Evolutionary conservation across 192 early-diverging fungal species (phyloP).

Genomic region (Rhizophagus clarus): DNA sequence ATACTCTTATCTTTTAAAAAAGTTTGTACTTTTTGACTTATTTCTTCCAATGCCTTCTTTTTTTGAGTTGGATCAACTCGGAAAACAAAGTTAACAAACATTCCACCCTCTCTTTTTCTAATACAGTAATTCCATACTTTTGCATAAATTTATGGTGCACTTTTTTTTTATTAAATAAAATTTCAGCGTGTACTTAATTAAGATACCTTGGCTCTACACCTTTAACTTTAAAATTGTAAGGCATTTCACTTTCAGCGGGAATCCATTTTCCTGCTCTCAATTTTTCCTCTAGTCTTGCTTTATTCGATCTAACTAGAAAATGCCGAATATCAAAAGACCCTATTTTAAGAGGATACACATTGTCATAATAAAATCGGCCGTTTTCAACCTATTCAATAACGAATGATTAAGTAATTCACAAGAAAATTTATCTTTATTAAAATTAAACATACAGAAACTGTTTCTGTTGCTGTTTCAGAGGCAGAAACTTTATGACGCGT

Average conservation of each 20-base stretch:
- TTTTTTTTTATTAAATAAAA: background rate
- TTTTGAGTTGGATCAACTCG: constrained; percentile 36
- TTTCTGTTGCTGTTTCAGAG: background rate
- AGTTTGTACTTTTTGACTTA: constrained; percentile 44
- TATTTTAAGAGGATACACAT: constrained; percentile 51
- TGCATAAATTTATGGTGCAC: background rate
- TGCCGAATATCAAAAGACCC: constrained; percentile 46
- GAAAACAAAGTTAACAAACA: constrained; percentile 57
- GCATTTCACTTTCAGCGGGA: constrained; percentile 51
- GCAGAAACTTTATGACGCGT: no score
- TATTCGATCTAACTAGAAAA: constrained; percentile 43
- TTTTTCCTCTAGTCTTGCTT: constrained; percentile 28
- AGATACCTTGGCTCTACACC: constrained; percentile 54
- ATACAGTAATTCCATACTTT: background rate
- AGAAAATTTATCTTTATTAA: background rate
- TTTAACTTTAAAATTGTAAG: constrained; percentile 49
- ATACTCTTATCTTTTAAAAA: constrained; percentile 58
- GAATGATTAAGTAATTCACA: background rate
- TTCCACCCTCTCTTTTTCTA: constrained; percentile 54
- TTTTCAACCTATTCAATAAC: background rate
- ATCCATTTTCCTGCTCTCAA: constrained; percentile 40
- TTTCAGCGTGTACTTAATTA: background rate
- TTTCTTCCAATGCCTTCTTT: constrained; percentile 43
- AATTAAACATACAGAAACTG: background rate
- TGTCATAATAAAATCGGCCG: constrained; percentile 49